Base-by-base conservation (phyloP, 805 yeast species). In the Teunomyces panamensis region DNA sequence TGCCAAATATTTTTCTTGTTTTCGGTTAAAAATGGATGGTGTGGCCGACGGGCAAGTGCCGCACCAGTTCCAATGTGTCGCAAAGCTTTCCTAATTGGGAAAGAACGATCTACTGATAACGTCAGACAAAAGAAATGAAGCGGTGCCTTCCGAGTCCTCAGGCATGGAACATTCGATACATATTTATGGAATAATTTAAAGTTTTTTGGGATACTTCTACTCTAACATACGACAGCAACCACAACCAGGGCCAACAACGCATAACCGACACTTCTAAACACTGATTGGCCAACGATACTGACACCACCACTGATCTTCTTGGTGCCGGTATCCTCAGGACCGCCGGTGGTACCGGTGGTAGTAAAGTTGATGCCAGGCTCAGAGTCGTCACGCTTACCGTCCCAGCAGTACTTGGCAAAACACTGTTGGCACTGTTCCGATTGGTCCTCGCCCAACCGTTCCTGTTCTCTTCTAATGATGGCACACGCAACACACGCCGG, bases 351-450 rank as follows among this genome's bases (percentile, higher is more conserved):
- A 28, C 79, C 79, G 16, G 62, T 58, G 1, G 61, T 58, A 17
- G 78, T 74, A 57, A 69, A 74, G 54, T 71, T 69, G 44, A 72
- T 61, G 52, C 56, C 58, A 1, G 62, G 55, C 16, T 45, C 49
- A 3, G 35, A 34, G 16, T 30, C 26, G 42, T 49, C 48, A 11
- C 41, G 9, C 13, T 29, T 13, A 7, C 68, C 68, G 39, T 62
- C 55, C 67, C 67, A 63, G 44, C 68, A 63, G 51, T 63, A 63
- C 3, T 49, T 17, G 14, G 42, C 42, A 46, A 63, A 63, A 37
- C 68, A 63, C 44, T 53, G 45, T 37, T 55, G 46, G 46, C 68
- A 63, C 42, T 56, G 56, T 20, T 62, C 65, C 2, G 65, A 48
- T 46, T 60, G 68, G 26, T 50, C 51, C 7, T 52, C 39, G 13